A percentile compares a stretch with the other conserved stretches of the same genome.
Evolutionary conservation across 495 filamentous ascomycete genomes (phyloP).

Genomic region (Neurospora sp.): DNA sequence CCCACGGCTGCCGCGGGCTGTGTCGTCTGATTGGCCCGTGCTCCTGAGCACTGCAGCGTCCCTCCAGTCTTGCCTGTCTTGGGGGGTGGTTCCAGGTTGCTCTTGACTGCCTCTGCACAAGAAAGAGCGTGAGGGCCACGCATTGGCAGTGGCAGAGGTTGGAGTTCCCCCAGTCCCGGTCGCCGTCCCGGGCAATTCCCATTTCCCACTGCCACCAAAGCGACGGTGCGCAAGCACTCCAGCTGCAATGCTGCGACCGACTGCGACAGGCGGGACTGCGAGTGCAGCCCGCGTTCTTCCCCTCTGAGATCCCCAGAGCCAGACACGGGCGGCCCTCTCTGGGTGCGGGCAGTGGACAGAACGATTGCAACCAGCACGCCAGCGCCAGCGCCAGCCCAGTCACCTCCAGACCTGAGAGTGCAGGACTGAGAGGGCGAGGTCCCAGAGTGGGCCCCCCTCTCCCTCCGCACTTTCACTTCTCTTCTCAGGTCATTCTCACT

Average conservation of each 20-base stretch:
- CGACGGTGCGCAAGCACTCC: not conserved
- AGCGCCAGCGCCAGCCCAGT: not conserved
- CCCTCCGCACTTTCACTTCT: not conserved
- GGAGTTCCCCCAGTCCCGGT: not conserved
- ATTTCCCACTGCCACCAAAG: not conserved
- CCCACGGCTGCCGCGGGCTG: not conserved
- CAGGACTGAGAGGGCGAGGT: not conserved
- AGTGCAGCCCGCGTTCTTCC: not conserved
- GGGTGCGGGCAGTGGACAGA: not conserved
- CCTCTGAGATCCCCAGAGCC: not conserved
- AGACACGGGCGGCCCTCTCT: not conserved
- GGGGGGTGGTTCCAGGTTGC: not conserved
- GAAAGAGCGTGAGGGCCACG: not conserved
- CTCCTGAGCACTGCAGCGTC: not conserved
- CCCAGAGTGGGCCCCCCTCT: not conserved
- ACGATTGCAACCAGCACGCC: not conserved
- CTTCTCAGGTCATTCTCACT: constrained; percentile 7
- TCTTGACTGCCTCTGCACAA: not conserved
- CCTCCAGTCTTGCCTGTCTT: not conserved
- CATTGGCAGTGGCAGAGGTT: not conserved
- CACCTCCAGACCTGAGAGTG: not conserved
- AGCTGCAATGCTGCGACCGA: not conserved
- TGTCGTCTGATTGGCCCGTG: not conserved
- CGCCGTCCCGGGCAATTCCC: not conserved
- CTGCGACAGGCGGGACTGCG: not conserved